Base-by-base conservation (phyloP, 75 land plant genomes). In the Cupressus sempervirens region DNA sequence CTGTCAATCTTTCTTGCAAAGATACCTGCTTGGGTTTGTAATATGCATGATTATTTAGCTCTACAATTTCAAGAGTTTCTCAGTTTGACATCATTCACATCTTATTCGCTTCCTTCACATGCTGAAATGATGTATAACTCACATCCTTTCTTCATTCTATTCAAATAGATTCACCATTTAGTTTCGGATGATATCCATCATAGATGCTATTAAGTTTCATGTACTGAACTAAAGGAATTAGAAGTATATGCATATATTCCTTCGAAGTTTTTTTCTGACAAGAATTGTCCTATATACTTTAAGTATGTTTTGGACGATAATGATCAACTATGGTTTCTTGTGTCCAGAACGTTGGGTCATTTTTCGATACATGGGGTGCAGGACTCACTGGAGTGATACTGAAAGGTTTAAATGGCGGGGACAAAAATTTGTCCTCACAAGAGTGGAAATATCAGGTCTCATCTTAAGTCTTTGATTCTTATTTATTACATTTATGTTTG, bases 271-370 rank as follows among this genome's bases (percentile, higher is more conserved):
- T 11, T 13, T 72, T 1, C 3, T 32, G 11, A 32, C 11, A 13
- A 72, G 35, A 72, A 32, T 15, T 72, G 35, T 30, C 14, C 2
- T 23, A 32, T 32, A 29, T 72, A 35, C 29, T 72, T 32, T 72
- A 15, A 11, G 32, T 72, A 72, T 32, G 2, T 72, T 65, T 80
- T 73, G 50, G 53, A 32, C 36, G 50, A 34, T 50, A 12, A 32
- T 84, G 67, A 80, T 74, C 40, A 20, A 76, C 46, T 86, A 84
- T 16, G 30, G 0, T 80, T 58, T 77, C 8, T 18, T 73, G 48
- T 67, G 80, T 50, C 77, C 94, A 98, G 99, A 98, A 98, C 85
- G 96, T 96, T 88, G 99, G 99, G 32, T 91, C 99, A 74, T 93
- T 90, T 85, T 92, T 93, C 83, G 99, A 98, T 35, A 86, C 83